These are phyloP conservation scores for Phaseolus coccineus DNA, from an alignment of 331 rosid species.

Conservation along the genomic window DNA sequence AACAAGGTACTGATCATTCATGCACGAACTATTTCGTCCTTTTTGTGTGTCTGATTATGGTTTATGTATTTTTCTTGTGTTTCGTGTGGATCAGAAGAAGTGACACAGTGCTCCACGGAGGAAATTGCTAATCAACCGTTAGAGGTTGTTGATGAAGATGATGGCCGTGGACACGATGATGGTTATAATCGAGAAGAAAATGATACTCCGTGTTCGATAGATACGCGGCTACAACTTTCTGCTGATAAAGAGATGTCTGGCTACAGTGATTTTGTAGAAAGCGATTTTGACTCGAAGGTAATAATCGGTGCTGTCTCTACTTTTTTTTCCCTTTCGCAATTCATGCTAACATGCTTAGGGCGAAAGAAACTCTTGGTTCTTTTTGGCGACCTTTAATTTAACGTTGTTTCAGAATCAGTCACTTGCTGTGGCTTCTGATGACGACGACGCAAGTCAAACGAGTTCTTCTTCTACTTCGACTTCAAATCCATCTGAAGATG, in stretches of 20 bases:
- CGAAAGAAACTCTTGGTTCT: not conserved
- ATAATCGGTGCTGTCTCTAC: not conserved
- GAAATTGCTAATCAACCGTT: slow-evolving; percentile 32
- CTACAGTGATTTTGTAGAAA: slow-evolving; percentile 21
- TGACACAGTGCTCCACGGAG: slow-evolving; percentile 30
- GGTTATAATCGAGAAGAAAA: slow-evolving; percentile 13
- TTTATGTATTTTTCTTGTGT: slow-evolving; percentile 35
- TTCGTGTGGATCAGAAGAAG: slow-evolving; percentile 37
- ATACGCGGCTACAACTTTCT: slow-evolving; percentile 33
- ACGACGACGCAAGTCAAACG: slow-evolving; percentile 42
- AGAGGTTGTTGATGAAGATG: slow-evolving; percentile 36
- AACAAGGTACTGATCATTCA: slow-evolving; percentile 52
- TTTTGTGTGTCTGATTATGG: not conserved
- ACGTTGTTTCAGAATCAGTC: slow-evolving; percentile 48
- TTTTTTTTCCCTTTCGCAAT: not conserved
- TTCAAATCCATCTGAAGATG: slow-evolving; percentile 38
- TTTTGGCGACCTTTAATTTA: slow-evolving; percentile 16
- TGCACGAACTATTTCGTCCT: not conserved
- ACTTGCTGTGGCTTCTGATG: slow-evolving; percentile 42
- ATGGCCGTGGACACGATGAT: not conserved
- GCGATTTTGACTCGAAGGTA: slow-evolving; percentile 53
- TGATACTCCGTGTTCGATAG: slow-evolving; percentile 35
- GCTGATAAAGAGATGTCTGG: slow-evolving; percentile 42
- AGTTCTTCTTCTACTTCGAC: slow-evolving; percentile 49
- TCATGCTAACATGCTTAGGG: not conserved